Base-by-base conservation (phyloP, 2,329 filamentous ascomycete species). In the Lachnellula suecica region DNA sequence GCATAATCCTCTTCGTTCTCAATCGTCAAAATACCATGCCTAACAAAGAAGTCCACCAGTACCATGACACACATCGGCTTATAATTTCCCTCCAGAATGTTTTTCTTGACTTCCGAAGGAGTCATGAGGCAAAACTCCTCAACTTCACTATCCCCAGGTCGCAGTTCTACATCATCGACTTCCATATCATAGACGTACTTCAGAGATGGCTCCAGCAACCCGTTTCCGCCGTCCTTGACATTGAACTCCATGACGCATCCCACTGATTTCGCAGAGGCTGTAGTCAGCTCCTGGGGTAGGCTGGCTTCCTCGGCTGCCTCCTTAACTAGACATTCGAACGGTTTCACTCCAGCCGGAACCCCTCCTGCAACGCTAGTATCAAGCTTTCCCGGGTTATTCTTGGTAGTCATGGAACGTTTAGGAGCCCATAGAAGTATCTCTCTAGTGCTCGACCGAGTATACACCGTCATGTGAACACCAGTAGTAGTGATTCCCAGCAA, bases 321-420 rank as follows among this genome's bases (percentile, higher is more conserved):
- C 47, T 92, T 84, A 24, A 96, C 79, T 49, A 96, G 74, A 68
- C 88, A 91, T 66, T 92, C 90, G 49, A 91, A 87, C 0, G 89
- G 87, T 24, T 78, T 79, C 68, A 96, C 91, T 19, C 85, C 87
- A 1, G 89, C 88, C 69, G 87, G 84, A 59, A 97, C 84, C 0
- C 90, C 85, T 2, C 85, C 85, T 0, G 91, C 93, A 9, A 95
- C 92, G 2, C 90, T 90, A 70, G 96, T 97, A 70, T 97, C 93
- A 58, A 97, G 77, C 59, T 96, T 91, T 23, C 88, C 81, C 0
- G 88, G 87, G 64, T 92, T 97, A 1, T 90, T 96, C 58, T 88
- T 83, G 75, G 96, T 97, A 55, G 77, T 81, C 46, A 75, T 76
- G 7, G 91, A 82, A 11, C 93, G 80, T 38, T 84, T 81, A 5